Base-by-base conservation (phyloP, 495 filamentous ascomycete species). In the Astrothelium macrocarpum region DNA sequence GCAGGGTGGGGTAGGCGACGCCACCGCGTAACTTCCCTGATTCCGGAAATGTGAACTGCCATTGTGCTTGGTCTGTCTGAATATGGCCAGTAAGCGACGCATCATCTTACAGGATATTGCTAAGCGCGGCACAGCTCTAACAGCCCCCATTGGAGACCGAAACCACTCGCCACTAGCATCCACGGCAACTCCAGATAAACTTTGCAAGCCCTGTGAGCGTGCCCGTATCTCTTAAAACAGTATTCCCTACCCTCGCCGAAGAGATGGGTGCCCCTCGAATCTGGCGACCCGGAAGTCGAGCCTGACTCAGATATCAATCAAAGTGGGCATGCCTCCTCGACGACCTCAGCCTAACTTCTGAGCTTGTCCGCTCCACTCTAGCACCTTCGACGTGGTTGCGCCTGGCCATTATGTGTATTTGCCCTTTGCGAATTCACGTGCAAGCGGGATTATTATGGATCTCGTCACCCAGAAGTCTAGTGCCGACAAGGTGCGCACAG, bases 381-480 rank as follows among this genome's bases (percentile, higher is more conserved):
- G 20, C 25, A 25, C 25, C 25, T 25, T 26, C 9, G 11, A 20
- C 7, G 12, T 20, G 7, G 23, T 10, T 28, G 49, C 26, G 23
- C 49, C 29, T 56, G 49, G 45, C n/a, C 25, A 29, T 9, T 29
- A 56, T 56, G 49, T 56, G 12, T 20, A 11, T 56, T 20, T 11
- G 20, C 49, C 49, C 49, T 29, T 56, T 56, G 49, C 23, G 49
- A 56, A 25, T 29, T 16, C 9, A 16, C 16, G 7, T n/a, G 25
- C 9, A 29, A 20, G 7, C 5, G 14, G 16, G 49, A 56, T 11
- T 16, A 56, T 56, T 16, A 56, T 56, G 49, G 49, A 56, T 16
- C 49, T 56, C 49, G 49, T 56, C 49, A 56, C 49, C 7, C 49
- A 56, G 16, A 56, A 56, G 25, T 56, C 49, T 2, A 56, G 49